phyloP scores from a whole-genome alignment of 1,139 yeast genomes.

The Pneumocystis canis region DNA sequence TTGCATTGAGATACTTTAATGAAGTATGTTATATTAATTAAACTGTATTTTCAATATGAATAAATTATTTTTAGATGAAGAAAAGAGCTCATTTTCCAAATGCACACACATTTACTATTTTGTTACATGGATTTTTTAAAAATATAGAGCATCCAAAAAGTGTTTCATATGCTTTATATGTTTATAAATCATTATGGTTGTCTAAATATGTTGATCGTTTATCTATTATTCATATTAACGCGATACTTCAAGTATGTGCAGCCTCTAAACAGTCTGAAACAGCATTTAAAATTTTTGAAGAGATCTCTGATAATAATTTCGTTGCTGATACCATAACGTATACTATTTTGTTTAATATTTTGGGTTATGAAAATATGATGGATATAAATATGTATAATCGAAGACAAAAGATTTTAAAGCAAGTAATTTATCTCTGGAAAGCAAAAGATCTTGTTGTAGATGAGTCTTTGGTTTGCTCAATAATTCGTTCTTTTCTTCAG shows the following conservation, averaged over 20 bases:
- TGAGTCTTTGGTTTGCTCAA: background rate
- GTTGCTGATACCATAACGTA: background rate
- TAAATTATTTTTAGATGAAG: slow-evolving; percentile 9
- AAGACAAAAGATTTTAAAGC: background rate
- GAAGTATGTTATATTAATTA: background rate
- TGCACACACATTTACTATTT: slow-evolving; percentile 11
- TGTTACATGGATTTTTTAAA: slow-evolving; percentile 13
- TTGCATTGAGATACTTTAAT: slow-evolving; percentile 3
- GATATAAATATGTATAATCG: background rate
- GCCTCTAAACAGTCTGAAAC: background rate
- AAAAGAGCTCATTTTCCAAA: slow-evolving; percentile 12
- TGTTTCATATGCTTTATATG: background rate
- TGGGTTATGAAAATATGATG: background rate
- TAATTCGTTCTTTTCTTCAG: background rate
- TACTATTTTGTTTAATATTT: background rate
- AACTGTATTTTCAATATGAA: background rate
- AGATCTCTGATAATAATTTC: background rate
- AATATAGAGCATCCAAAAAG: background rate
- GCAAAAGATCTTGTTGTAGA: background rate
- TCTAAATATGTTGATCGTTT: background rate
- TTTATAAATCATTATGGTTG: background rate
- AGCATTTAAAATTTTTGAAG: background rate
- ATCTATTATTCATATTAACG: background rate
- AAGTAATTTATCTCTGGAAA: background rate
- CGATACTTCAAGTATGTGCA: background rate